These are phyloP conservation scores for Zygosaccharomyces bailii DNA, from an alignment of 805 yeast genomes.

Conservation along the genomic window DNA sequence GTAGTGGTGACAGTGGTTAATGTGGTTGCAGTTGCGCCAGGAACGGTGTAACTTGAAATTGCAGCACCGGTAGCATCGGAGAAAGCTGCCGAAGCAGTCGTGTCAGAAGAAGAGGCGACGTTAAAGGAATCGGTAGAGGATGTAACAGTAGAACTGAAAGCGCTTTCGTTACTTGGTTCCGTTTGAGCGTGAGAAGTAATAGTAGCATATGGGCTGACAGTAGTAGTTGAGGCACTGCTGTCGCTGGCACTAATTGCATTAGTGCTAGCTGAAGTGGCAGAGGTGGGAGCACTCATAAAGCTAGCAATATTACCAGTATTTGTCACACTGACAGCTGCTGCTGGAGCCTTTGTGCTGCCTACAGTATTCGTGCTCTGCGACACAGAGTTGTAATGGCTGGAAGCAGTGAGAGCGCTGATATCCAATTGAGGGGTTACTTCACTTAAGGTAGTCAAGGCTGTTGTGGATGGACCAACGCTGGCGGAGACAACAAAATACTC, in stretches of 20 bases:
- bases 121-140: too few relatives aligned
- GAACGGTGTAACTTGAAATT: not conserved
- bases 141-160: too few relatives aligned
- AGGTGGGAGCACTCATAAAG: not conserved
- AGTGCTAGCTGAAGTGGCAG: not conserved
- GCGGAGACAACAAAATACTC: slow-evolving; percentile 11
- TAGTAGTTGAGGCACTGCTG: slow-evolving; percentile 7
- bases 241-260: not conserved
- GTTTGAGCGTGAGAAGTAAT: slow-evolving; percentile 17
- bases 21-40: slow-evolving; percentile 14
- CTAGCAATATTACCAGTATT: too few relatives aligned
- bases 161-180: too few relatives aligned
- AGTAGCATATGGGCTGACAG: too few relatives aligned
- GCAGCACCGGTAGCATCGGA: slow-evolving; percentile 7
- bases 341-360: slow-evolving; percentile 1
- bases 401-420: not conserved
- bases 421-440: not conserved
- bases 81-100: slow-evolving; percentile 12
- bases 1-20: slow-evolving; percentile 12
- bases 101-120: too few relatives aligned
- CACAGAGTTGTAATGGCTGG: not conserved
- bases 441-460: not conserved
- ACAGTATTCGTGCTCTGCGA: not conserved
- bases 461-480: slow-evolving; percentile 3
- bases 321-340: not conserved